Percentiles rank a stretch among this genome's conserved stretches.
Conservation (phyloP, 163 green algal genomes). For the Picocystis sp. region DNA sequence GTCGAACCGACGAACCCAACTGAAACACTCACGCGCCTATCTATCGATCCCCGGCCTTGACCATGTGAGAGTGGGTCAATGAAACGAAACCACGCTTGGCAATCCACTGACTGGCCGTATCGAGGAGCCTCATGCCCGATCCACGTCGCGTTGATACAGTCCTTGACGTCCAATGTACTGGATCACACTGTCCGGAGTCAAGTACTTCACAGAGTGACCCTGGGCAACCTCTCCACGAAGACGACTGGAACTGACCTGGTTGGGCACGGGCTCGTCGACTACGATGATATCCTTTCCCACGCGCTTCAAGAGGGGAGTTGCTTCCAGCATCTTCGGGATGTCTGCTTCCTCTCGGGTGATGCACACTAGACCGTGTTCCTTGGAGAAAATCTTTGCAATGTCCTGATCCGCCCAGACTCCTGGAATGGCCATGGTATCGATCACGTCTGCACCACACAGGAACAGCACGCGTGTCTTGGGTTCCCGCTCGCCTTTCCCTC, state of each 20-base stretch:
- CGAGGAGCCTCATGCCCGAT: too few relatives aligned
- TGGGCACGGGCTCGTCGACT: conserved; percentile 16
- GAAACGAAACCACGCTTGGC: too few relatives aligned
- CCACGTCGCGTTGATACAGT: conserved; percentile 26
- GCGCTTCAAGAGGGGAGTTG: conserved; percentile 15
- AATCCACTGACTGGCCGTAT: too few relatives aligned
- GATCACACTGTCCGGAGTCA: conserved; percentile 38
- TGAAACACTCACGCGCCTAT: too few relatives aligned
- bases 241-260: conserved; percentile 14
- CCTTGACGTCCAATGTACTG: conserved; percentile 38
- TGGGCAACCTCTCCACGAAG: conserved; percentile 7
- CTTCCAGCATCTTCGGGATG: conserved; percentile 7
- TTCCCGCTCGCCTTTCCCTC: background rate
- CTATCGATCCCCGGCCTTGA: too few relatives aligned
- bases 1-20: too few relatives aligned
- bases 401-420: conserved; percentile 45
- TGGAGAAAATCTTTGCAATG: conserved; percentile 9
- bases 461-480: conserved; percentile 42
- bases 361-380: conserved; percentile 20
- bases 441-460: conserved; percentile 71
- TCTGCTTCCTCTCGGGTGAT: conserved; percentile 15
- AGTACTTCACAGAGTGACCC: conserved; percentile 34
- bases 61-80: too few relatives aligned
- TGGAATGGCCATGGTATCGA: conserved; percentile 57
- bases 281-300: conserved; percentile 13